Base-by-base conservation (phyloP, 129 eudicot genomes). In the Ambrosia artemisiifolia region DNA sequence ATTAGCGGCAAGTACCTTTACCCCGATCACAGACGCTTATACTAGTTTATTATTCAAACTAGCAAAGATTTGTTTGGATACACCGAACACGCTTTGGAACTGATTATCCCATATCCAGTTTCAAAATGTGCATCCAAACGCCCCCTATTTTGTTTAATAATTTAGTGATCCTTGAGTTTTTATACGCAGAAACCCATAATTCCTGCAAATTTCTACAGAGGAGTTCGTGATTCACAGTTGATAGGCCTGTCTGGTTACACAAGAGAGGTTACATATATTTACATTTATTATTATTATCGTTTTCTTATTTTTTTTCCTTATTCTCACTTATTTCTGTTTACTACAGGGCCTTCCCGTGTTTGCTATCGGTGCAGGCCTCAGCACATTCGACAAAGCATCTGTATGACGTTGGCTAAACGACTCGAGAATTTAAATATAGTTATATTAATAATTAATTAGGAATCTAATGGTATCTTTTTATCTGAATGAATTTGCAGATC, bases 161-260 rank as follows among this genome's bases (percentile, higher is more conserved):
- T 65, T 11, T 12, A 50, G 57, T 64, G 47, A 48, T 61, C 44
- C 46, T 35, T 8, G 51, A 20, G 10, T 68, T 75, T 70, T 69
- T 11, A 62, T 80, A 4, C 48, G 75, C 88, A 88, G 94, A 88
- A 88, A 85, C 94, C 91, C 3, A 83, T 86, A 55, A 70, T 86
- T 46, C 91, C 91, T 44, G 20, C 69, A 17, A 87, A 88, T 74
- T 78, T 82, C 72, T 88, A 88, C 61, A 74, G 81, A 82, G 94
- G 75, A 65, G 86, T 88, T 61, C 94, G 90, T 70, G 94, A 88
- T 75, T 73, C 94, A 3, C 94, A 88, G 81, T 84, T 82, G 63
- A 85, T 88, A 74, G 94, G 94, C 70, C 62, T 88, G 67, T 88
- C 94, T 4, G 94, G 94, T 63, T 88, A 88, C 90, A 69, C 94